Conservation (phyloP, 352 stramenopile genomes). For the Pythium grandisporangium region DNA sequence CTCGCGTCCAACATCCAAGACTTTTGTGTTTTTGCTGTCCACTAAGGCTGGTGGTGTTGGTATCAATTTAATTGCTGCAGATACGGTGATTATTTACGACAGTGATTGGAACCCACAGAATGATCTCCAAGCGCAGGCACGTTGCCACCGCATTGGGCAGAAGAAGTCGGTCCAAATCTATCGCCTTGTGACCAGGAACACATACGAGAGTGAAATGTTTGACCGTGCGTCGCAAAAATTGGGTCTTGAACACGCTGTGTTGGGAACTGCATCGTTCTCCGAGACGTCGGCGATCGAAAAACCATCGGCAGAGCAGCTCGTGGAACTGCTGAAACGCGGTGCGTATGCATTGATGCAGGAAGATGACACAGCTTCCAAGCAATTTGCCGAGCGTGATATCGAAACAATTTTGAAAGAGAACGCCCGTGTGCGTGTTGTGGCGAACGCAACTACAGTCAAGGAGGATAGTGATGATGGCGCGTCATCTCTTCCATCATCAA, state of each 20-base stretch:
- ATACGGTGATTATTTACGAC: slow-evolving; percentile 99
- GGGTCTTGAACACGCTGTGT: slow-evolving; percentile 96
- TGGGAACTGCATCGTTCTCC: slow-evolving; percentile 92
- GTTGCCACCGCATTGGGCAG: slow-evolving; percentile 98
- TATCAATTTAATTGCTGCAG: slow-evolving; percentile 97
- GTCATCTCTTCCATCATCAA: slow-evolving; percentile 13
- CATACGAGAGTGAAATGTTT: slow-evolving; percentile 99
- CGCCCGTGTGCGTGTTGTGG: slow-evolving; percentile 61
- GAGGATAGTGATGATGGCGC: slow-evolving; percentile 21
- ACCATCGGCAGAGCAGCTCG: slow-evolving; percentile 88
- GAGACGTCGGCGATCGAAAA: slow-evolving; percentile 76
- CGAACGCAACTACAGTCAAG: slow-evolving; percentile 11
- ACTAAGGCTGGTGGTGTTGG: slow-evolving; percentile 98
- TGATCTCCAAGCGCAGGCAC: slow-evolving; percentile 78
- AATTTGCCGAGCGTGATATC: slow-evolving; percentile 95
- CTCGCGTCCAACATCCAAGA: slow-evolving; percentile 90
- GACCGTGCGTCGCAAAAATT: slow-evolving; percentile 97
- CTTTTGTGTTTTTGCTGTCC: slow-evolving; percentile 98
- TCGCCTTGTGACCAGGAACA: slow-evolving; percentile 96
- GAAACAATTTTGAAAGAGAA: slow-evolving; percentile 93
- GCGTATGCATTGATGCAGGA: slow-evolving; percentile 98
- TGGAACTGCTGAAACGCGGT: slow-evolving; percentile 96
- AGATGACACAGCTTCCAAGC: slow-evolving; percentile 90
- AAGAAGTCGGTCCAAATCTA: slow-evolving; percentile 98
- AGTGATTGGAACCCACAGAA: slow-evolving; percentile 99